phyloP scores from a whole-genome alignment of 345 rosid genomes.

The Salix arbutifolia region DNA sequence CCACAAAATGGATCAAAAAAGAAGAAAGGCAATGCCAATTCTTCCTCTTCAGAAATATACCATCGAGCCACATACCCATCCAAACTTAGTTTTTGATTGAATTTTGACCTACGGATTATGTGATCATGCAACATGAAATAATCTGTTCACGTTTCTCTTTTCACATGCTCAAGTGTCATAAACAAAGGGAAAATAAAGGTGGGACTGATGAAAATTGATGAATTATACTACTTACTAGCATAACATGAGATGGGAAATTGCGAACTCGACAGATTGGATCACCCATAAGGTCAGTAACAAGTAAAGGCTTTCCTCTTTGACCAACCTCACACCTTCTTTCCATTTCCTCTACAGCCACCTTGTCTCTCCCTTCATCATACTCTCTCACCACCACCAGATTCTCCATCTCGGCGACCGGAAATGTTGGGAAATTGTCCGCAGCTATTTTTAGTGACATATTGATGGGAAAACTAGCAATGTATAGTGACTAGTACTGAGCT shows the following conservation, averaged over 20 bases:
- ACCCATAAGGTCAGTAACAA: slow-evolving; percentile 70
- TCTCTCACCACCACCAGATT: slow-evolving; percentile 44
- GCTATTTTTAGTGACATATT: slow-evolving; percentile 40
- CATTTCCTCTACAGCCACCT: slow-evolving; percentile 54
- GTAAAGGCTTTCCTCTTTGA: slow-evolving; percentile 42
- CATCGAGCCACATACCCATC: background rate
- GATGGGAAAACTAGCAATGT: background rate
- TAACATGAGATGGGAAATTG: slow-evolving; percentile 48
- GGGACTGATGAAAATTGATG: background rate
- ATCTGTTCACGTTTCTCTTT: background rate
- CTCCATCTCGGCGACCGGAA: background rate
- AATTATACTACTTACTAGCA: slow-evolving; percentile 40
- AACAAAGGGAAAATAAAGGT: background rate
- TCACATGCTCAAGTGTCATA: background rate
- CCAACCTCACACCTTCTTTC: slow-evolving; percentile 60
- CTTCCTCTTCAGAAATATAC: background rate
- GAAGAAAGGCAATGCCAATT: background rate
- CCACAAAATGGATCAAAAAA: background rate
- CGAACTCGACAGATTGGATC: slow-evolving; percentile 75
- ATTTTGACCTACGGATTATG: background rate
- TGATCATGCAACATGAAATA: background rate
- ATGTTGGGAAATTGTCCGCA: slow-evolving; percentile 19
- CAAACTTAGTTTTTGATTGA: background rate
- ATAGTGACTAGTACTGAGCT: background rate
- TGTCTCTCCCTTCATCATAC: slow-evolving; percentile 56